Evolutionary conservation across 208 protist genomes (phyloP).

Genomic region (Strigomonas culicis): DNA sequence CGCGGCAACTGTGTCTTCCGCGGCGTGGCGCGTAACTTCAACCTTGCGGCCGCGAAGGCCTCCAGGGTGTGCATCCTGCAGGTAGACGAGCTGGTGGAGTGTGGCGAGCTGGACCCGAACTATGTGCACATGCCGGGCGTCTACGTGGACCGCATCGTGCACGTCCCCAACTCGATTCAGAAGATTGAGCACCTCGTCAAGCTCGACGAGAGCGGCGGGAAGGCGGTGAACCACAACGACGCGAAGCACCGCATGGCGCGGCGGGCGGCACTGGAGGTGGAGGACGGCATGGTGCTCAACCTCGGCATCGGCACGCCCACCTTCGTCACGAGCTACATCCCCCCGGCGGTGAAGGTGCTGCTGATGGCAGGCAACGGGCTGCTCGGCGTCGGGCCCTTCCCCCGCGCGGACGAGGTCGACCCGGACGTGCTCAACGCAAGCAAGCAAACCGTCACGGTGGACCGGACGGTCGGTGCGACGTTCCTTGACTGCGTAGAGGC

Average conservation of each 20-base stretch:
- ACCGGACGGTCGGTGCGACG: constrained; percentile 63
- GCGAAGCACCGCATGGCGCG: constrained; percentile 85
- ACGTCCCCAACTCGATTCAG: constrained; percentile 24
- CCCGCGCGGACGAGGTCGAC: constrained; percentile 66
- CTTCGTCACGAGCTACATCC: constrained; percentile 84
- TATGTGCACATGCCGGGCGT: constrained; percentile 92
- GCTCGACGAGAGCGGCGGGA: constrained; percentile 7
- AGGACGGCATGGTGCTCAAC: constrained; percentile 95
- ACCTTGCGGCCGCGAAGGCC: constrained; percentile 77
- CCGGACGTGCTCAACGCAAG: constrained; percentile 94
- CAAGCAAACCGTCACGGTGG: constrained; percentile 93
- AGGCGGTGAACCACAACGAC: constrained; percentile 15
- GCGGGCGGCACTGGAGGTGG: constrained; percentile 91
- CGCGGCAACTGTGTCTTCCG: constrained; percentile 67
- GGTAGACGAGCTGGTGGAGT: constrained; percentile 93
- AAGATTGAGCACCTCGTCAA: constrained; percentile 30
- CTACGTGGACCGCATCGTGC: constrained; percentile 90
- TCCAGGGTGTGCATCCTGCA: constrained; percentile 90
- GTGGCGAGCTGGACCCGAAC: constrained; percentile 86
- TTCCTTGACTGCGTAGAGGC: constrained; percentile 78
- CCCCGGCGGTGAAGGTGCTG: constrained; percentile 66
- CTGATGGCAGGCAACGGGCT: constrained; percentile 89
- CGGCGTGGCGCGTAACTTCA: constrained; percentile 93
- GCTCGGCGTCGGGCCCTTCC: constrained; percentile 90
- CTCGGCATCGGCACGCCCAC: constrained; percentile 96